Evolutionary conservation across 225 moss, liverwort and hornwort species (phyloP).

Genomic region (Bryum argenteum): DNA sequence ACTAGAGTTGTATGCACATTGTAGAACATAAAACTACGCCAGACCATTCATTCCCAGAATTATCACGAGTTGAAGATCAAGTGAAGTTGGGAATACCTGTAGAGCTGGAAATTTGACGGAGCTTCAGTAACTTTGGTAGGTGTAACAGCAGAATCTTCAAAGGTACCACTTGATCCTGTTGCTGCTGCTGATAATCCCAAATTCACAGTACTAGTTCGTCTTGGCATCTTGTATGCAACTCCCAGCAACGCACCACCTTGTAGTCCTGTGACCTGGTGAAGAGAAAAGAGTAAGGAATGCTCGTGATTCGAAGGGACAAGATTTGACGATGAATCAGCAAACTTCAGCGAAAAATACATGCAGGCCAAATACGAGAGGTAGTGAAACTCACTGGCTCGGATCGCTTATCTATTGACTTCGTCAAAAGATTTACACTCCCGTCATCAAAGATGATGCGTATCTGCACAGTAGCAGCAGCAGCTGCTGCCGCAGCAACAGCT

Average conservation of each 20-base stretch:
- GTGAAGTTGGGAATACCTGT: conserved; percentile 59
- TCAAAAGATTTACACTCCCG: conserved; percentile 79
- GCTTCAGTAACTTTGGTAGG: conserved; percentile 67
- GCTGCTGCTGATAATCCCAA: conserved; percentile 61
- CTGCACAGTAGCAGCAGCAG: conserved; percentile 93
- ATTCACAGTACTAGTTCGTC: conserved; percentile 61
- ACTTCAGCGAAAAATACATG: conserved; percentile 2
- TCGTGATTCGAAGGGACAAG: conserved; percentile 16
- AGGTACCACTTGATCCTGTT: conserved; percentile 41
- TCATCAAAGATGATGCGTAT: conserved; percentile 90
- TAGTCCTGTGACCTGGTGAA: conserved; percentile 76
- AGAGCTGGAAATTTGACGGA: conserved; percentile 90
- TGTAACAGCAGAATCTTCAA: conserved; percentile 46
- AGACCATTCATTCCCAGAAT: not conserved
- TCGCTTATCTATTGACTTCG: conserved; percentile 86
- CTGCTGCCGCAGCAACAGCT: conserved; percentile 79
- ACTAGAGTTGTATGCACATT: not conserved
- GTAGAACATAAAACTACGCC: not conserved
- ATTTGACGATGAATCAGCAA: conserved; percentile 4
- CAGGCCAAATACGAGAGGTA: conserved; percentile 7
- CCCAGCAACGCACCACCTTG: conserved; percentile 96
- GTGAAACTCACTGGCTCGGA: conserved; percentile 76
- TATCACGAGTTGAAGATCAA: conserved; percentile 11
- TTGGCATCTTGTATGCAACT: conserved; percentile 93
- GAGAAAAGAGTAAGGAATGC: conserved; percentile 21